A percentile compares a stretch with the other conserved stretches of the same genome.
phyloP scores from a whole-genome alignment of 2,329 filamentous ascomycete species.

The Alternaria dauci region DNA sequence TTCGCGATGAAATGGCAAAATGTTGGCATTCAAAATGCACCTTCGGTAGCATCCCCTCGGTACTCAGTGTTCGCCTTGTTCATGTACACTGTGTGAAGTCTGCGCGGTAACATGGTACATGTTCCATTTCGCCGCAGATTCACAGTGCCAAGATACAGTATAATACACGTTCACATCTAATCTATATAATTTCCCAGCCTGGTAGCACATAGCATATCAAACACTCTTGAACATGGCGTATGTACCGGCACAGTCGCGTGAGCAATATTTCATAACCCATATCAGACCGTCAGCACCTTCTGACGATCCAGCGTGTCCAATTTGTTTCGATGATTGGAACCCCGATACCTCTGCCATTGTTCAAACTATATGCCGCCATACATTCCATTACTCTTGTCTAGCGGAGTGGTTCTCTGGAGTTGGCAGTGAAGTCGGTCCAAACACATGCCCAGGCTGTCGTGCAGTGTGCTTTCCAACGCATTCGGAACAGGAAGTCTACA shows the following conservation, averaged over 20 bases:
- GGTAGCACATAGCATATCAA: not conserved
- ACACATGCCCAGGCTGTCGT: conserved; percentile 4
- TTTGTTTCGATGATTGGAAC: conserved; percentile 1
- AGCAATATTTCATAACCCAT: not conserved
- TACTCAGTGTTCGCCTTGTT: not conserved
- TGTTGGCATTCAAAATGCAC: not conserved
- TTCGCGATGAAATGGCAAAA: too few species aligned
- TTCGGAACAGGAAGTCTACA: not conserved
- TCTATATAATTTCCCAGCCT: not conserved
- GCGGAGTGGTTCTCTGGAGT: not conserved
- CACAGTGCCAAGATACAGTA: not conserved
- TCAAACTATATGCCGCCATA: not conserved
- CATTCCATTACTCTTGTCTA: not conserved
- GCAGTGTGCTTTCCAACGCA: not conserved
- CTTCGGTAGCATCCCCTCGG: not conserved
- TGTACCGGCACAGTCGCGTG: not conserved
- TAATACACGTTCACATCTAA: not conserved
- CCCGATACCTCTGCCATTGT: not conserved
- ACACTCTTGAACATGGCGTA: not conserved
- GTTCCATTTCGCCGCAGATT: not conserved
- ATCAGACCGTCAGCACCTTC: not conserved
- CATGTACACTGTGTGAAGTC: not conserved
- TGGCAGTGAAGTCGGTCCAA: not conserved
- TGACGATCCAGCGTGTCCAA: not conserved
- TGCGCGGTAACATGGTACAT: not conserved